Evolutionary conservation across 1,284 basidiomycete species (phyloP), one percentile per base, ranked within the genome.

Genomic region (Inonotus obliquus): DNA sequence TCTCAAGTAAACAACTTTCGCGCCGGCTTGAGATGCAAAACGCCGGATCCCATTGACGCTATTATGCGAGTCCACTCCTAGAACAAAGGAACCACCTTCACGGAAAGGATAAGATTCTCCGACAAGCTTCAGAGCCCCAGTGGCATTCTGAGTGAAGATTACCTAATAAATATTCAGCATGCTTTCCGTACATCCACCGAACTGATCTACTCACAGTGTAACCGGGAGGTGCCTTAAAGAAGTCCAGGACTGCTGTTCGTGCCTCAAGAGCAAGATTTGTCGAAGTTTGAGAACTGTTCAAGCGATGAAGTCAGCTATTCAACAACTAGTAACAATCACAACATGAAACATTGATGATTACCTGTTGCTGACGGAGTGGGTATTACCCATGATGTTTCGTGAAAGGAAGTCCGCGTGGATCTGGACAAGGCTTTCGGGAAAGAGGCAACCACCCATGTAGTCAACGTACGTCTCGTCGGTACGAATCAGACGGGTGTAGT

Each of bases 31-130:
- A 1, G 71, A 70, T 0, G 89, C 89, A 67, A 83, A 90, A 71
- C 88, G 80, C 49, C 92, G 81, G 57, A 94, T 86, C 7, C 92
- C 92, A 66, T 93, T 87, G 13, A 94, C 85, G 66, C 89, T 92
- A 68, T 93, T 94, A 71, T 93, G 91, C 11, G 88, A 86, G 71
- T 93, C 89, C 11, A 79, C 78, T 14, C 85, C 80, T 54, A 93
- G 81, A 52, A 91, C 79, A 68, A 85, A 86, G 41, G 71, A 73
- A 53, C 84, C 82, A 10, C 75, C 79, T 47, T 75, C 72, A 35
- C 74, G 72, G 69, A 92, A 94, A 0, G 87, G 86, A 69, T 86
- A 94, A 0, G 88, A 79, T 71, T 94, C 91, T 41, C 89, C 92
- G 38, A 94, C 81, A 56, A 93, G 80, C 69, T 92, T 92, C 65